A percentile compares a stretch with the other conserved stretches of the same genome.
These are phyloP conservation scores for Citrus glauca DNA, from an alignment of 345 rosid genomes.

Conservation along the genomic window DNA sequence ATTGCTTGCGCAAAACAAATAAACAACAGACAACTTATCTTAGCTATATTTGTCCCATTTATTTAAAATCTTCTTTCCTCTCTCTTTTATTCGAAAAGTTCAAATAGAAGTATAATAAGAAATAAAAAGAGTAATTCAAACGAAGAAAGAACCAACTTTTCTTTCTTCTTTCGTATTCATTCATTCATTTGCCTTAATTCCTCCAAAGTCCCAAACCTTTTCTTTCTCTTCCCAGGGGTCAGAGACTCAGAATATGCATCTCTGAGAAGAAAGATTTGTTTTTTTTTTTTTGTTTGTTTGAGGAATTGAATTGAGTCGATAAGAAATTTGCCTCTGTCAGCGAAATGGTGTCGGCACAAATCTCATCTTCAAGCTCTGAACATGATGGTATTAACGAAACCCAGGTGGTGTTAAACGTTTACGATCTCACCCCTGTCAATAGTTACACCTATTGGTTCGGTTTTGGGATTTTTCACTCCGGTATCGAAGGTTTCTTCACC, in stretches of 20 bases:
- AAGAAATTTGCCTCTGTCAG: not conserved
- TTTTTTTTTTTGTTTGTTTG: not conserved
- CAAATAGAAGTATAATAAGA: not conserved
- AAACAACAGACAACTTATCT: not conserved
- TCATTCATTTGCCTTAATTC: not conserved
- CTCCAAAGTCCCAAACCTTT: not conserved
- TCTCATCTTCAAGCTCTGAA: slow-evolving; percentile 28
- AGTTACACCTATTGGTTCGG: slow-evolving; percentile 81
- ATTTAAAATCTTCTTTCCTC: not conserved
- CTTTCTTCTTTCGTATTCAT: too few relatives aligned
- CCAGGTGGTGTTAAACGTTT: slow-evolving; percentile 62
- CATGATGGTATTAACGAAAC: slow-evolving; percentile 24
- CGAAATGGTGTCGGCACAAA: slow-evolving; percentile 37
- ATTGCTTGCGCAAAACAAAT: too few relatives aligned
- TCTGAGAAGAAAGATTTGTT: slow-evolving; percentile 3
- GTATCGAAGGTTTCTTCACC: slow-evolving; percentile 62
- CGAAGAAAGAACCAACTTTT: not conserved
- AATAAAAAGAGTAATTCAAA: not conserved
- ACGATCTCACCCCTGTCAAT: slow-evolving; percentile 86
- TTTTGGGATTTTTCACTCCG: slow-evolving; percentile 90
- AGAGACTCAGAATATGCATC: not conserved
- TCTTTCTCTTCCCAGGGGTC: not conserved
- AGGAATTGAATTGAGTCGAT: not conserved
- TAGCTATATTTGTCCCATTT: not conserved
- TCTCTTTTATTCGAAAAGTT: not conserved